These are phyloP conservation scores for Beta macrorhiza DNA, from an alignment of 179 eudicot species.

Conservation along the genomic window DNA sequence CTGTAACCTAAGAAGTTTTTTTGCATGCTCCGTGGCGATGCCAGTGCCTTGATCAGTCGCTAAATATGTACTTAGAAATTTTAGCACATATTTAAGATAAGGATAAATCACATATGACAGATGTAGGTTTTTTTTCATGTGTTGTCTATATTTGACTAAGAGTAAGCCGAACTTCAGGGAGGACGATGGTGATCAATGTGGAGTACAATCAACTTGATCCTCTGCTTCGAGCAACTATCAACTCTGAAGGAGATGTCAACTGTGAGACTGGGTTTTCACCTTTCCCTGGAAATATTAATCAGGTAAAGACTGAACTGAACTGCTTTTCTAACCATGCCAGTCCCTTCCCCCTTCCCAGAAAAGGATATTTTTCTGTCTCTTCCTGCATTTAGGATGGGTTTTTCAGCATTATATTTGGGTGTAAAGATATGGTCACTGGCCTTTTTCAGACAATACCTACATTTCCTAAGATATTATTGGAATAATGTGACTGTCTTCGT, in stretches of 20 bases:
- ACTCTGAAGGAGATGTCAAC: slow-evolving; percentile 93
- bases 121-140: neutral
- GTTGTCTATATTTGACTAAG: slow-evolving; percentile 7
- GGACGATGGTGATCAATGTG: slow-evolving; percentile 95
- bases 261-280: slow-evolving; percentile 93
- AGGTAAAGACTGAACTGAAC: slow-evolving; percentile 40
- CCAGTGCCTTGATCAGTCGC: neutral
- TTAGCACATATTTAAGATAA: neutral
- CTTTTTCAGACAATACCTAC: neutral
- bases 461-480: neutral
- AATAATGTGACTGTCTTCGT: neutral
- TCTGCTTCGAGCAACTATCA: slow-evolving; percentile 76
- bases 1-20: neutral
- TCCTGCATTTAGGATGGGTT: neutral
- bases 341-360: too few species aligned
- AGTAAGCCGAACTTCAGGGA: slow-evolving; percentile 46
- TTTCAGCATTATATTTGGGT: neutral
- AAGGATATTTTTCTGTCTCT: neutral
- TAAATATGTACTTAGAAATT: neutral
- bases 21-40: neutral
- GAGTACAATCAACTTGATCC: slow-evolving; percentile 99
- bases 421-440: neutral
- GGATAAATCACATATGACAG: neutral
- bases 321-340: neutral
- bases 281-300: slow-evolving; percentile 98